These are phyloP conservation scores for Pichia gijzeniarum DNA, from an alignment of 805 yeast genomes.

Conservation along the genomic window DNA sequence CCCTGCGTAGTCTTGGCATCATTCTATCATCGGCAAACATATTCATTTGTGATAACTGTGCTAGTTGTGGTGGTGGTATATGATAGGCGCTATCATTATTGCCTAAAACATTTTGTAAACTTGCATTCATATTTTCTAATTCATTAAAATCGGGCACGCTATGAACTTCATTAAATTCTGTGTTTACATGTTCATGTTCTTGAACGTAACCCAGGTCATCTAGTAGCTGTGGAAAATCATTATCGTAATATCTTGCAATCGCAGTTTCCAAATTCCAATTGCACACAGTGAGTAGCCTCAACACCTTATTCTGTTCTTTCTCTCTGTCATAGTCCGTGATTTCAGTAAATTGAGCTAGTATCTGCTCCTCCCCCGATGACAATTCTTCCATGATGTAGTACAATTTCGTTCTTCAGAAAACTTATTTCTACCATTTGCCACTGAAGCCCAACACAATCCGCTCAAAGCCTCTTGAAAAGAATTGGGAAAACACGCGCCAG, in stretches of 20 bases:
- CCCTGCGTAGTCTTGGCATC: conserved; percentile 32
- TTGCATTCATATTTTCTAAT: not conserved
- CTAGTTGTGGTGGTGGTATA: not conserved
- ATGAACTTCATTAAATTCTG: not conserved
- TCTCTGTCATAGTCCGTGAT: conserved; percentile 42
- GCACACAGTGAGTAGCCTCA: conserved; percentile 41
- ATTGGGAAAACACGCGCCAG: too few species aligned
- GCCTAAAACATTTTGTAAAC: not conserved
- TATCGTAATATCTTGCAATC: conserved; percentile 56
- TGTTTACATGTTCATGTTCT: too few species aligned
- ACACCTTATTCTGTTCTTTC: conserved; percentile 40
- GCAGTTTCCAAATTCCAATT: conserved; percentile 60
- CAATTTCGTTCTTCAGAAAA: too few species aligned
- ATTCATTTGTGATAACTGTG: not conserved
- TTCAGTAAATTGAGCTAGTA: conserved; percentile 42
- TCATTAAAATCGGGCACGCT: too few species aligned
- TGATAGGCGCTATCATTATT: not conserved
- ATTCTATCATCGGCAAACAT: conserved; percentile 15
- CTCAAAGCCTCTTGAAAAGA: not conserved
- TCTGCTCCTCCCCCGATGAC: conserved; percentile 35
- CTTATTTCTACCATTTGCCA: too few species aligned
- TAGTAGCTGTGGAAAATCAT: conserved; percentile 34
- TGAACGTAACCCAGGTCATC: conserved; percentile 1
- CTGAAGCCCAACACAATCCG: too few species aligned
- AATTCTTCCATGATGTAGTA: conserved; percentile 20